Evolutionary conservation across 1,284 basidiomycete species (phyloP), one percentile per base, ranked within the genome.

Genomic region (Leccinum subspadiceum): DNA sequence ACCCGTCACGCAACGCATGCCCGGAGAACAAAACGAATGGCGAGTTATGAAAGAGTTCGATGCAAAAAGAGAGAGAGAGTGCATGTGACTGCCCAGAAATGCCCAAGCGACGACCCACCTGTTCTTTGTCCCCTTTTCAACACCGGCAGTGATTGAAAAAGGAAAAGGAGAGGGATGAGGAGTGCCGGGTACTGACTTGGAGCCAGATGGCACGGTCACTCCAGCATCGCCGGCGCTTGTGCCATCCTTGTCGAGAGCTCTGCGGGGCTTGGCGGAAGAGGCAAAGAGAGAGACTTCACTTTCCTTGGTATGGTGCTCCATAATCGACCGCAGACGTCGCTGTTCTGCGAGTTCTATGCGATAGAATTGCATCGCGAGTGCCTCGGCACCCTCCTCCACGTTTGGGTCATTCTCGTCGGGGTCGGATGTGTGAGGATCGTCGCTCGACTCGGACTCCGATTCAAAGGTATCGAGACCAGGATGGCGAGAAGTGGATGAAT

Each of bases 101-200:
- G 5, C 76, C 83, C 48, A 57, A 89, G 17, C 0, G 31, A 52
- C n/a, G 5, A 79, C 85, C 53, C 59, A 92, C 92, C 90, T 82
- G 68, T 98, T 98, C 80, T 98, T 96, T 10, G 87, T 82, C 10
- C 96, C 96, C 66, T 96, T 93, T 77, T 98, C 96, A 4, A 99
- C 84, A 2, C 94, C 96, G 4, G 96, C 96, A 1, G 93, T 94
- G 66, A 99, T 99, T 62, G 93, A 95, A 75, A 90, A 98, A 70
- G 96, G 85, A 79, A 96, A 87, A 60, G 75, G 22, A 5, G 54
- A 15, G 3, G 59, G 57, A 35, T 64, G 62, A 15, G 71, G 68
- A 1, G 70, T 71, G 3, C 58, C 57, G 17, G 72, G 72, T 1
- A 61, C 58, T 3, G 73, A 66, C 57, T 65, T 68, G 41, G 68